Evolutionary conservation across 805 yeast genomes (phyloP), one percentile per base, ranked within the genome.

Genomic region (Wickerhamomyces queroliae): DNA sequence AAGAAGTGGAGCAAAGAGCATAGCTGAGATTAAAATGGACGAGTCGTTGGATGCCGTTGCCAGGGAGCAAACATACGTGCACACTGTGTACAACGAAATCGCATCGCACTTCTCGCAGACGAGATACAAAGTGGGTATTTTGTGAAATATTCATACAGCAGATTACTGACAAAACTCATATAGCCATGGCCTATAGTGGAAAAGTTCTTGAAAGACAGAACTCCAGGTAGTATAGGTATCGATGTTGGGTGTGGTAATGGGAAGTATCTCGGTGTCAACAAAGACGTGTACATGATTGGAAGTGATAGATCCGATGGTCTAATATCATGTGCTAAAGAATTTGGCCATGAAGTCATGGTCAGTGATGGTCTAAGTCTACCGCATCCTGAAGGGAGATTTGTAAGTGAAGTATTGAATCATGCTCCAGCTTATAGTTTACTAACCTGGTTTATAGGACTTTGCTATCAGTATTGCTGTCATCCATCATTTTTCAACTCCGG

Each of bases 231-330:
- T 1, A 45, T 91, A 1, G 99, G 99, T 1, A 69, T 89, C 22
- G 99, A 93, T 63, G 87, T 91, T 17, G 99, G 99, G 0, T 91
- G 98, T 60, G 99, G 99, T 3, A 93, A 93, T 58, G 99, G 99
- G 2, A 93, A 93, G 56, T 93, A 93, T 56, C 59, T 91, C 30
- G 74, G 73, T 2, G 73, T 89, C 11, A 90, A 91, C 59, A 67
- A 72, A 8, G 70, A 83, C 33, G 59, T 91, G 4, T 81, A 59
- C 52, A 70, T 90, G 22, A 58, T 91, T 15, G 98, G 96, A 1
- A 67, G 76, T 20, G 91, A 83, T 46, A 69, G 83, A 38, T 84
- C 93, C 1, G 74, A 73, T 34, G 90, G 91, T 0, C 62, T 85
- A 28, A 70, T 84, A 11, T 60, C 58, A 15, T 84, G 88, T 61